Evolutionary conservation across 1,284 basidiomycete genomes (phyloP), one percentile per base, ranked within the genome.

Genomic region (Dichomitus squalens): DNA sequence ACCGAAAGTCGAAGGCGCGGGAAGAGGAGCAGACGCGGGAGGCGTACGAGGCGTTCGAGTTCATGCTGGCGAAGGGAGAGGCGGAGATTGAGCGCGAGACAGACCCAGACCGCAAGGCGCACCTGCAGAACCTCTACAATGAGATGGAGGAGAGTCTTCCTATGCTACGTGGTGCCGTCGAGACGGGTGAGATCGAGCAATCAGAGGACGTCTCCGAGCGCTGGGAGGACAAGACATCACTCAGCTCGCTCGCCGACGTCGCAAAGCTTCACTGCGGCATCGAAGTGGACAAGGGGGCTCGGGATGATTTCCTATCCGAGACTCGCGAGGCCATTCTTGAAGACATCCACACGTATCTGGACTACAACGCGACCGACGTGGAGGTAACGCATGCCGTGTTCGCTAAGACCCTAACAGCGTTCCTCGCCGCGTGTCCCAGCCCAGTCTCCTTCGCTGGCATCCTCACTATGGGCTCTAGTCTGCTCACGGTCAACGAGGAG

Each of bases 391-490:
- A 96, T 66, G 79, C 85, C 12, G 93, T 99, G 8, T 97, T 88
- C 72, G 68, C 79, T 21, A 83, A 86, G 58, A 90, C 92, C 7
- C 83, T 98, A n/a, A 94, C 96, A 0, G 81, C 86, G 0, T 99
- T 97, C 71, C 79, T 94, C 38, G 69, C 79, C 20, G 86, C 86
- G 1, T 99, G 96, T 71, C 95, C 96, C 0, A 94, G 92, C 72
- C 96, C 96, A 0, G 95, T 93, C 1, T 93, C 93, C 2, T 96
- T 97, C 68, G 91, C 95, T 0, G 96, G 97, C 8, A 84, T 97
- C 18, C 76, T 97, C 48, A 87, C 87, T 0, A 98, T 99, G 93
- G 93, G 95, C 1, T 95, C 89, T 46, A 89, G 92, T 43, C 93
- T 98, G 65, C 77, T 99, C 36, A 91, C 95, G 0, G 93, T 99